Conservation (phyloP, 805 yeast genomes). For the Wickerhamiella lipophila region DNA sequence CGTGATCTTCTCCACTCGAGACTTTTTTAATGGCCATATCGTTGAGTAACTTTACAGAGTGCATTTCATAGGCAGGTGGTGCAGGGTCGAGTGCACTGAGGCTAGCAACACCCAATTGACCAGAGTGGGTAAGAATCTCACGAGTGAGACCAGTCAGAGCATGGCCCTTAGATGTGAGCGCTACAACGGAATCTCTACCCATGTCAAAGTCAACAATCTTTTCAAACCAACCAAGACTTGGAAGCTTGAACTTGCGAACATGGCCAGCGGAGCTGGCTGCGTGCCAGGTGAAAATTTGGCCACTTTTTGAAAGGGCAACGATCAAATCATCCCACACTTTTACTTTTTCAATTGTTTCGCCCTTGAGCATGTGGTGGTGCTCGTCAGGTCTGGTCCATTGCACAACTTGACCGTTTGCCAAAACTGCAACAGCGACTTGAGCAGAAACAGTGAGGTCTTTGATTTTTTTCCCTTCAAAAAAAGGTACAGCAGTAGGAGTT, state of each 20-base stretch:
- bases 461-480: constrained; percentile 50
- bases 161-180: constrained; percentile 46
- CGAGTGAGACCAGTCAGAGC: constrained; percentile 50
- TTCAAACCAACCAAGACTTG: constrained; percentile 34
- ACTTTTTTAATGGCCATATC: constrained; percentile 41
- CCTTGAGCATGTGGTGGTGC: constrained; percentile 34
- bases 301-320: constrained; percentile 33
- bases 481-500: constrained; percentile 47
- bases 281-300: constrained; percentile 27
- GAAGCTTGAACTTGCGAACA: constrained; percentile 10
- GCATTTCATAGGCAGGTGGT: constrained; percentile 38
- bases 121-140: constrained; percentile 32
- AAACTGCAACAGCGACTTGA: constrained; percentile 41
- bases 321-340: constrained; percentile 29
- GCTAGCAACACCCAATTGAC: constrained; percentile 76
- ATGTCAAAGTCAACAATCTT: constrained; percentile 39
- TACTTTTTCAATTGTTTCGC: constrained; percentile 31
- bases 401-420: constrained; percentile 55
- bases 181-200: constrained; percentile 61
- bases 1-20: constrained; percentile 64
- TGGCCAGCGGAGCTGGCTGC: constrained; percentile 11
- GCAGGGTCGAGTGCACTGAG: constrained; percentile 51
- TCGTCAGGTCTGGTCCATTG: constrained; percentile 40
- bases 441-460: constrained; percentile 44
- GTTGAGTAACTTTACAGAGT: constrained; percentile 48